Evolutionary conservation across 345 rosid species (phyloP).

Genomic region (Mallotus nudiflorus): DNA sequence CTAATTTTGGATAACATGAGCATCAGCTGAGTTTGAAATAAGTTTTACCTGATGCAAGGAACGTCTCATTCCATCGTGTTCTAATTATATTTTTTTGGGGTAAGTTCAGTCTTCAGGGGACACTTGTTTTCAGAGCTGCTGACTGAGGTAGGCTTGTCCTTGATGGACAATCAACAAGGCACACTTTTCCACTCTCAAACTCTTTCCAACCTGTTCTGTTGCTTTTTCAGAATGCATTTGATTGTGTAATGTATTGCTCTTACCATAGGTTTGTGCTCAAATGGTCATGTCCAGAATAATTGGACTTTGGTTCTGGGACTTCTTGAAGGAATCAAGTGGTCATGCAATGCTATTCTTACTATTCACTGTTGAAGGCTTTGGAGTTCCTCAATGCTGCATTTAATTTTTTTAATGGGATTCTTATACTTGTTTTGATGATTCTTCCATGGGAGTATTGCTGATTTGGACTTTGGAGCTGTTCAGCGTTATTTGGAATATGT

Average conservation of each 20-base stretch:
- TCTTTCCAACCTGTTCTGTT: constrained; percentile 29
- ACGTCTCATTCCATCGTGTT: background rate
- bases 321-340: constrained; percentile 56
- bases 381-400: constrained; percentile 45
- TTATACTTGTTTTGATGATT: constrained; percentile 55
- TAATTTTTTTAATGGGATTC: constrained; percentile 33
- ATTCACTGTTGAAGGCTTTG: constrained; percentile 49
- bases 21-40: background rate
- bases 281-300: constrained; percentile 47
- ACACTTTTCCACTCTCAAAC: constrained; percentile 34
- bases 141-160: constrained; percentile 63
- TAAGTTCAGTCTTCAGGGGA: constrained; percentile 39
- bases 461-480: constrained; percentile 53
- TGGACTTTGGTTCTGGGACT: constrained; percentile 52
- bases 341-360: constrained; percentile 21
- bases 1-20: background rate
- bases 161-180: constrained; percentile 36
- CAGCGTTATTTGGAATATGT: constrained; percentile 42
- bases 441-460: constrained; percentile 60
- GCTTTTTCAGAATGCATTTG: constrained; percentile 49
- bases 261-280: constrained; percentile 63
- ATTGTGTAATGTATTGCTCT: constrained; percentile 63
- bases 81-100: constrained; percentile 14
- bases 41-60: background rate
- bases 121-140: constrained; percentile 45